Percentiles rank a stretch among this genome's conserved stretches.
Evolutionary conservation across 140 eudicot genomes (phyloP).

Genomic region (Ambrosia hybrid): DNA sequence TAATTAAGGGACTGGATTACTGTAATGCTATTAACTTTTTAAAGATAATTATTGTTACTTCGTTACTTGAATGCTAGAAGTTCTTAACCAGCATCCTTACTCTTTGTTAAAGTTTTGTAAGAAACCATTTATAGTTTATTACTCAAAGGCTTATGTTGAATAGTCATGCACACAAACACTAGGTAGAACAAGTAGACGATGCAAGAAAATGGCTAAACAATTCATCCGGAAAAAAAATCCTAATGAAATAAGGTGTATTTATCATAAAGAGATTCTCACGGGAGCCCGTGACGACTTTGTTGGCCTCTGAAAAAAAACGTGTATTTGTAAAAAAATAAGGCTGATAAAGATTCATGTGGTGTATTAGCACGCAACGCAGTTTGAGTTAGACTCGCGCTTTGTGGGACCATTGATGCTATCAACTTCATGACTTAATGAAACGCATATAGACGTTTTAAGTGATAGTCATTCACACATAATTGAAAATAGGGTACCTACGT

Average conservation of each 20-base stretch:
- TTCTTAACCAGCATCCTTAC: neutral
- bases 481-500: conserved; percentile 3
- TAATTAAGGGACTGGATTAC: neutral
- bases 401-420: conserved; percentile 21
- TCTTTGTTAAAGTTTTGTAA: neutral
- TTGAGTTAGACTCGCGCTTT: conserved; percentile 11
- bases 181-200: neutral
- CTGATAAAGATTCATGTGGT: neutral
- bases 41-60: neutral
- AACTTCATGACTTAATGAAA: conserved; percentile 11
- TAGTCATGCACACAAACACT: neutral
- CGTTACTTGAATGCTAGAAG: neutral
- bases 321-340: neutral
- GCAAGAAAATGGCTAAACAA: neutral
- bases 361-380: conserved; percentile 23
- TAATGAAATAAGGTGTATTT: neutral
- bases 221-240: neutral
- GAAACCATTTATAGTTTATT: neutral
- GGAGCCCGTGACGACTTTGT: too few species aligned
- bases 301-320: too few species aligned
- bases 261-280: too few species aligned
- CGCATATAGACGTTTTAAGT: conserved; percentile 18
- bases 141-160: conserved; percentile 1
- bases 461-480: conserved; percentile 19
- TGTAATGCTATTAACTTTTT: neutral